Conservation (phyloP, 345 rosid species). For the Excoecaria agallocha region DNA sequence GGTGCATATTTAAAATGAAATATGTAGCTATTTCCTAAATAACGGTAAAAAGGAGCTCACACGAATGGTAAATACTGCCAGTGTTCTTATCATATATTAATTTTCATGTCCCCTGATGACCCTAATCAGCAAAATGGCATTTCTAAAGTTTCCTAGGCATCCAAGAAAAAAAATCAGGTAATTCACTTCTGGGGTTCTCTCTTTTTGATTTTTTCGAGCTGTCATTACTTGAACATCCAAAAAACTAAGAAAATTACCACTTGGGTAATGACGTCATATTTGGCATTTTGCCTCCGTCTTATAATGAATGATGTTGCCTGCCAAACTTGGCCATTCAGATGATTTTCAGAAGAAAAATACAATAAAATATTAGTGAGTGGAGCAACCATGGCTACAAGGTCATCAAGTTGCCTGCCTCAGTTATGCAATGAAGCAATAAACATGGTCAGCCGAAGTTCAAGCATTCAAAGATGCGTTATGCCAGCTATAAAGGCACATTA, state of each 20-base stretch:
- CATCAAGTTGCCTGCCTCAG: no score
- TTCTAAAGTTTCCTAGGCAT: no score
- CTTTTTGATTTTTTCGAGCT: no score
- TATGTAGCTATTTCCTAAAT: background rate
- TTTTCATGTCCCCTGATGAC: no score
- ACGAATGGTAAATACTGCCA: no score
- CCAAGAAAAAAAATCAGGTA: no score
- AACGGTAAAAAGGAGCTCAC: background rate
- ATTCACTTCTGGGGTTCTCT: no score
- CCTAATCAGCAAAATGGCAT: no score
- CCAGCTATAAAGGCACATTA: background rate
- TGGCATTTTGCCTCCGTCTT: no score
- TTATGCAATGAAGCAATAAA: background rate
- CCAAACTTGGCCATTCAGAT: conserved; percentile 22
- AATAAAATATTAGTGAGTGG: background rate
- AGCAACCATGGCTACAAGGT: background rate
- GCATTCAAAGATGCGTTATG: no score
- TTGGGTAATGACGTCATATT: background rate
- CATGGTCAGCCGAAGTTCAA: background rate
- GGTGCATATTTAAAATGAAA: background rate
- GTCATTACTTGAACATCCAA: no score
- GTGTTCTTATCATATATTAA: background rate
- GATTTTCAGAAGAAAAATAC: background rate
- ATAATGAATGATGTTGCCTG: conserved; percentile 27
- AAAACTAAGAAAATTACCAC: background rate